phyloP scores from a whole-genome alignment of 2,329 filamentous ascomycete species.

The Diaporthe eres region DNA sequence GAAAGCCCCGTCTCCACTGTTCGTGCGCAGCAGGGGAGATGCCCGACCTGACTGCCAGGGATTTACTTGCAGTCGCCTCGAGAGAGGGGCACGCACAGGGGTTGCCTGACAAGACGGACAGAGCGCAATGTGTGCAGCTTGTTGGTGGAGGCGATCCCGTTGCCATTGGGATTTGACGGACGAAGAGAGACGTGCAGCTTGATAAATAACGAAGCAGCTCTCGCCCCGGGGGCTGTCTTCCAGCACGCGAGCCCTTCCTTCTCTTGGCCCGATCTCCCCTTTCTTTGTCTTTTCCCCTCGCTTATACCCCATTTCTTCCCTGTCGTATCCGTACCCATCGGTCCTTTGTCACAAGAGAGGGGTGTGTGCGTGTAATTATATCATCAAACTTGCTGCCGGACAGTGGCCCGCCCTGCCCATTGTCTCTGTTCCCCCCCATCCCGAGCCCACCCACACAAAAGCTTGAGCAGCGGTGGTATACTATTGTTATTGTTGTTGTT shows the following conservation, averaged over 20 bases:
- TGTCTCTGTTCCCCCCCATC: neutral
- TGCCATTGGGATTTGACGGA: constrained; percentile 13
- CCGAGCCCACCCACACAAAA: neutral
- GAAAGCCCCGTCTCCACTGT: constrained; percentile 38
- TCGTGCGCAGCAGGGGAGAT: constrained; percentile 35
- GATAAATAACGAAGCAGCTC: constrained; percentile 27
- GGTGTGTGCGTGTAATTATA: constrained; percentile 17
- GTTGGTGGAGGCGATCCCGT: constrained; percentile 14
- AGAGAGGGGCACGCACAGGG: constrained; percentile 26
- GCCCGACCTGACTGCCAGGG: constrained; percentile 16
- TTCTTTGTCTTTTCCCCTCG: constrained; percentile 12
- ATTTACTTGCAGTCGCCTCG: constrained; percentile 25
- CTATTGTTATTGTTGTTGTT: neutral
- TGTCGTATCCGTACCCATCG: neutral
- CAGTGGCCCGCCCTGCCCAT: constrained; percentile 24
- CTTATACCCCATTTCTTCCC: constrained; percentile 24
- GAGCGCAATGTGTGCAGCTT: constrained; percentile 11
- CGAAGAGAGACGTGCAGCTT: constrained; percentile 13
- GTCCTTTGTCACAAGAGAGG: constrained; percentile 10
- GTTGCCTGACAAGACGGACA: constrained; percentile 5
- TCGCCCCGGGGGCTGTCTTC: neutral
- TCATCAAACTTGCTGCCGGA: constrained; percentile 27
- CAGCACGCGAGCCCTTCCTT: constrained; percentile 16
- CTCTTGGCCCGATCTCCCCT: constrained; percentile 7
- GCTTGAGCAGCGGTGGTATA: neutral